Evolutionary conservation across 176 grass and related monocot species (phyloP), one percentile per base, ranked within the genome.

Genomic region (Zoysia pacifica): DNA sequence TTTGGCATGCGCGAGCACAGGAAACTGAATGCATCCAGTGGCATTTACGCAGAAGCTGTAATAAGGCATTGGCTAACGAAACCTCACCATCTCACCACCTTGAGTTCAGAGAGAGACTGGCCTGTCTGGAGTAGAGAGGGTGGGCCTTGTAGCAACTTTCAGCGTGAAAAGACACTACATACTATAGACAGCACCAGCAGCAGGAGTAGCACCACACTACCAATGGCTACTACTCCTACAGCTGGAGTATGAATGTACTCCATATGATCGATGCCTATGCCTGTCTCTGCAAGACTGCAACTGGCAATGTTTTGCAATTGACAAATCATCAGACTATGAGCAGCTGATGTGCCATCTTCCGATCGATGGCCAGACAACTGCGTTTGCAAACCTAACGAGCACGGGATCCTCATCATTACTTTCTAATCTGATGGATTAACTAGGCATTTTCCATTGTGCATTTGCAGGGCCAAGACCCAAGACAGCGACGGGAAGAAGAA

Each of bases 11-110:
- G 51, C 48, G n/a, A 55, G 36, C 81, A 88, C 75, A 84, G 70
- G 84, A 74, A 75, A n/a, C 75, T 84, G 76, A 80, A 88, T 63
- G 76, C 54, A 62, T 60, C 15, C 62, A 63, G 76, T 67, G 41
- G 69, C 75, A 83, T 88, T 88, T 79, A 84, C 58, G 51, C 62
- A 79, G 73, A 85, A 63, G 83, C 86, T 79, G 81, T 69, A 16
- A 77, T 69, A 16, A 77, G 65, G 40, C 72, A 77, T 72, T 84
- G 62, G 18, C 46, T 59, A 74, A 75, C 67, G 60, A 66, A 52
- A 20, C 40, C 10, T 69, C 40, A 19, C 11, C 50, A 63, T 60
- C 73, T 73, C 51, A 45, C 48, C 80, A 45, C 48, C 80, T 73
- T 50, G 43, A 55, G 79, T 55, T 53, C 65, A 49, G 62, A 45